phyloP scores from a whole-genome alignment of 805 yeast species.

The Candida michaelii region DNA sequence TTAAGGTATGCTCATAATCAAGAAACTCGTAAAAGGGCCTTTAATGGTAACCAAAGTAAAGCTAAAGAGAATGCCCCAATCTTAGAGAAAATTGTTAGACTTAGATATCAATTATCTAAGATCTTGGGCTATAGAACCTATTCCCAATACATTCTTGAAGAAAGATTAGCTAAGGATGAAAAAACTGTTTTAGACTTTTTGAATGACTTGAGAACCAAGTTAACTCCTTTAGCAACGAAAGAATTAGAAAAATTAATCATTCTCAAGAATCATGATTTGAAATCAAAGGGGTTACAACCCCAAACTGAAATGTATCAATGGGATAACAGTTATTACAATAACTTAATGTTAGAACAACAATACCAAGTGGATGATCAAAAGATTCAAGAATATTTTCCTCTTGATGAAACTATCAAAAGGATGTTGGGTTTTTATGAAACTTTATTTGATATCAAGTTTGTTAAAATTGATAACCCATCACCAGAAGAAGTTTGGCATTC shows the following conservation, averaged over 20 bases:
- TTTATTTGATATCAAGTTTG: slow-evolving; percentile 67
- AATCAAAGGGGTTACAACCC: slow-evolving; percentile 41
- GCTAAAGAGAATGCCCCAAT: slow-evolving; percentile 63
- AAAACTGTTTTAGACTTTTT: slow-evolving; percentile 61
- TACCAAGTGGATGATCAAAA: slow-evolving; percentile 70
- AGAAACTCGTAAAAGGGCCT: slow-evolving; percentile 66
- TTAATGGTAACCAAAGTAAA: slow-evolving; percentile 66
- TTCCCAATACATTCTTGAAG: slow-evolving; percentile 71
- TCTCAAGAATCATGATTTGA: slow-evolving; percentile 55
- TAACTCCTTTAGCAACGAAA: slow-evolving; percentile 56
- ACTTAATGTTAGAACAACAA: slow-evolving; percentile 61
- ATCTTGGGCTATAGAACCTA: slow-evolving; percentile 65
- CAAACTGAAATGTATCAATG: slow-evolving; percentile 54
- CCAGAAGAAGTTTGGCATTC: slow-evolving; percentile 67
- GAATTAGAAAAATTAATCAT: slow-evolving; percentile 50
- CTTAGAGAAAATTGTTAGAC: slow-evolving; percentile 56
- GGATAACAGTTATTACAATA: slow-evolving; percentile 73
- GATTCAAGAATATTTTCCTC: slow-evolving; percentile 77
- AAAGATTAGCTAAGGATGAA: slow-evolving; percentile 76
- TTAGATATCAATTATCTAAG: slow-evolving; percentile 63
- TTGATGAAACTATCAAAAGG: slow-evolving; percentile 61
- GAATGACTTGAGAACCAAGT: slow-evolving; percentile 56
- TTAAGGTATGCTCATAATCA: slow-evolving; percentile 65
- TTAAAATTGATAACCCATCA: slow-evolving; percentile 42
- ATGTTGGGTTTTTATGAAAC: slow-evolving; percentile 73